phyloP scores from a whole-genome alignment of 345 rosid species.

The Erysimum cheiranthoides region DNA sequence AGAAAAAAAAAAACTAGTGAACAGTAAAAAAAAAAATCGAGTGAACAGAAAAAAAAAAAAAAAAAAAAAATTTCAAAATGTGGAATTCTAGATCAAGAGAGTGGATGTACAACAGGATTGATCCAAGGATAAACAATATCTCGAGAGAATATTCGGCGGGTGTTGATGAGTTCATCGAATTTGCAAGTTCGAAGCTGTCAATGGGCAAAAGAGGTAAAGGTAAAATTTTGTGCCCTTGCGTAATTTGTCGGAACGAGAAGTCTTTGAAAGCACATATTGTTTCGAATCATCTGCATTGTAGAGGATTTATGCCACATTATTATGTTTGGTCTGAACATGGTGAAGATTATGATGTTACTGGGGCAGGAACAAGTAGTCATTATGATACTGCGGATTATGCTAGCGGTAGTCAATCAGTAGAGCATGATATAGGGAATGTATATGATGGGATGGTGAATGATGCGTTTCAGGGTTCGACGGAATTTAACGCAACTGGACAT shows the following conservation, averaged over 20 bases:
- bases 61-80: too few species aligned
- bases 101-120: too few species aligned
- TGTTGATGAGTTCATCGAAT: background rate
- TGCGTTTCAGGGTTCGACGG: background rate
- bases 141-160: background rate
- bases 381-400: background rate
- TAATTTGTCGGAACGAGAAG: background rate
- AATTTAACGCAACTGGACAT: background rate
- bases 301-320: background rate
- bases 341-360: background rate
- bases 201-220: background rate
- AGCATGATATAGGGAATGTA: background rate
- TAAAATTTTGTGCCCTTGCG: background rate
- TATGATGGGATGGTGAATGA: background rate
- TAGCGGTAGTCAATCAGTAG: too few species aligned
- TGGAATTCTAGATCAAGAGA: too few species aligned
- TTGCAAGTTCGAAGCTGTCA: background rate
- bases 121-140: too few species aligned
- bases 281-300: background rate
- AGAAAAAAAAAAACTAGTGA: too few species aligned
- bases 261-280: background rate
- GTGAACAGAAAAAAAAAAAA: too few species aligned
- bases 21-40: too few species aligned
- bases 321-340: background rate
- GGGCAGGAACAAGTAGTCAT: background rate